Evolutionary conservation across 306 rosid genomes (phyloP).

Genomic region (Casuarina equisetifolia): DNA sequence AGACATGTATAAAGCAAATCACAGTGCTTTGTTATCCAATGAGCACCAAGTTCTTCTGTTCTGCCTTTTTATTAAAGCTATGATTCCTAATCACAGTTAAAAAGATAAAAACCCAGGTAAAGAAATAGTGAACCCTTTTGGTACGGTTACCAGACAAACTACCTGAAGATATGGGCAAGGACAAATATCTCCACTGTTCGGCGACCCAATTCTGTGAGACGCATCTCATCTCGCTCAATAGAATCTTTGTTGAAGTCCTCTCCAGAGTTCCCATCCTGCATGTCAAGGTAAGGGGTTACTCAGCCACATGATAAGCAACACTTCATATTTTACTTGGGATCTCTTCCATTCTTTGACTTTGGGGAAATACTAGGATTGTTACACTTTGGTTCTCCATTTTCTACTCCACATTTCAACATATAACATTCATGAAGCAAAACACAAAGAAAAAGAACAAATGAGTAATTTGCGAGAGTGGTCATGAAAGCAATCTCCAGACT

Average conservation of each 20-base stretch:
- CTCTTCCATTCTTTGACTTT: neutral
- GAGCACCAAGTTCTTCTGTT: neutral
- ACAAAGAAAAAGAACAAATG: neutral
- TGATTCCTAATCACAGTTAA: neutral
- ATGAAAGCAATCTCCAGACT: neutral
- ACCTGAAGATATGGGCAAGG: conserved; percentile 96
- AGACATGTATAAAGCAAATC: neutral
- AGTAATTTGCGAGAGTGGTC: neutral
- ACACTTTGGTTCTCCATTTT: neutral
- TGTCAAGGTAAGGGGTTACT: conserved; percentile 16
- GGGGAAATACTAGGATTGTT: neutral
- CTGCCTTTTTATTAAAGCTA: neutral
- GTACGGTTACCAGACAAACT: conserved; percentile 7
- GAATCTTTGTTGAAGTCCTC: conserved; percentile 97
- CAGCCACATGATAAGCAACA: neutral
- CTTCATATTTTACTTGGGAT: neutral
- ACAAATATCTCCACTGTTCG: conserved; percentile 98
- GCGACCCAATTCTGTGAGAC: conserved; percentile 94
- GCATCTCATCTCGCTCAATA: conserved; percentile 92
- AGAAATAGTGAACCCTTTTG: neutral
- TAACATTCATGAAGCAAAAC: neutral
- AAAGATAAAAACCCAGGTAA: neutral
- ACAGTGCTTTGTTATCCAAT: neutral
- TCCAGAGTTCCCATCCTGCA: conserved; percentile 89
- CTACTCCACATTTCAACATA: neutral